phyloP scores from a whole-genome alignment of 2,329 filamentous ascomycete genomes.

The Paecilomyces variotii region DNA sequence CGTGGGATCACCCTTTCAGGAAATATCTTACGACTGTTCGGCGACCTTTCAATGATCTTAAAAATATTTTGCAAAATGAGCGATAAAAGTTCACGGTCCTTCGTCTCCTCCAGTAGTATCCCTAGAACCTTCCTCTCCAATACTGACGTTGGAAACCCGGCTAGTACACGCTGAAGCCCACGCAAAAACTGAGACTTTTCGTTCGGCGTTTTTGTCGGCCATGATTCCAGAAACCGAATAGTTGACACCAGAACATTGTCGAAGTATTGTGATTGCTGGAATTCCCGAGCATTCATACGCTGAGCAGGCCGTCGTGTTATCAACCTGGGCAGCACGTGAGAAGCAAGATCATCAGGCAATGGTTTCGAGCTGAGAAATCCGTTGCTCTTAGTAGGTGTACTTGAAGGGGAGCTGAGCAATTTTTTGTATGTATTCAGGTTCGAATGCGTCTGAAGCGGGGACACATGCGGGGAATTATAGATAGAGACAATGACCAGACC shows the following conservation, averaged over 20 bases:
- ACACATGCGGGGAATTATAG: slow-evolving; percentile 89
- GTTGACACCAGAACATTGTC: slow-evolving; percentile 95
- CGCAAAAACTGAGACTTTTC: slow-evolving; percentile 91
- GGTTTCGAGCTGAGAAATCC: slow-evolving; percentile 74
- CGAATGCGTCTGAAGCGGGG: slow-evolving; percentile 73
- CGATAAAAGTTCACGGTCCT: slow-evolving; percentile 79
- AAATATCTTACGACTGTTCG: slow-evolving; percentile 69
- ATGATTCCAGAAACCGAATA: slow-evolving; percentile 83
- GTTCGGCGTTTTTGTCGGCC: slow-evolving; percentile 82
- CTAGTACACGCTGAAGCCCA: slow-evolving; percentile 75
- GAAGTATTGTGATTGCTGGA: slow-evolving; percentile 92
- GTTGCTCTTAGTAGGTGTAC: slow-evolving; percentile 70
- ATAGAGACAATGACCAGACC: slow-evolving; percentile 81
- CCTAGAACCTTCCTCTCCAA: slow-evolving; percentile 92
- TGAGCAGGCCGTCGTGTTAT: slow-evolving; percentile 84
- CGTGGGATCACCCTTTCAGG: slow-evolving; percentile 78
- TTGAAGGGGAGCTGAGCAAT: slow-evolving; percentile 68
- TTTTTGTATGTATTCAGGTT: slow-evolving; percentile 81
- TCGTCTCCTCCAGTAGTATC: slow-evolving; percentile 82
- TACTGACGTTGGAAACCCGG: slow-evolving; percentile 87
- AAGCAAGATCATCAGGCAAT: slow-evolving; percentile 68
- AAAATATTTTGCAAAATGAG: slow-evolving; percentile 87
- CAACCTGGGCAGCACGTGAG: slow-evolving; percentile 70
- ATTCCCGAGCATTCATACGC: slow-evolving; percentile 78
- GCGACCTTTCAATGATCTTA: slow-evolving; percentile 73